Conservation (phyloP, 83 land plant genomes). For the Picea mariana region DNA sequence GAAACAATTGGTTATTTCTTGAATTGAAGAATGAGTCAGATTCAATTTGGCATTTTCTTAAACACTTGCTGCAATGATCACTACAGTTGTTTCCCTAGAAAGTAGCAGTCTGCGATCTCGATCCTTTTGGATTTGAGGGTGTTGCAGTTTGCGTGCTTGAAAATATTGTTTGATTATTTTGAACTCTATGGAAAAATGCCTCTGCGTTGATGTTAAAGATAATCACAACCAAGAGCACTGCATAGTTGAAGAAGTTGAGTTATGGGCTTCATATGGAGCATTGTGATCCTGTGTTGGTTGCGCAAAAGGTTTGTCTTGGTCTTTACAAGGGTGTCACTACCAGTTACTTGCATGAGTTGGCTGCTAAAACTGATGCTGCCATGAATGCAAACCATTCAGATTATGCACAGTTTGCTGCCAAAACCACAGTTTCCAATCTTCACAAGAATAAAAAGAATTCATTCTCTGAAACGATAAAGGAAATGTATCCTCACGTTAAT, state of each 20-base stretch:
- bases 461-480: conserved; percentile 91
- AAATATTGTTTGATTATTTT: no score
- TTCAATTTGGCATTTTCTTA: no score
- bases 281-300: conserved; percentile 50
- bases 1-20: no score
- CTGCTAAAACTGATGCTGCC: conserved; percentile 94
- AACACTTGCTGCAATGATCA: no score
- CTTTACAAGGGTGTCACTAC: conserved; percentile 97
- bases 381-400: conserved; percentile 41
- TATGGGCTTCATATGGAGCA: conserved; percentile 87
- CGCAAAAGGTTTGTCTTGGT: conserved; percentile 95
- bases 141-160: no score
- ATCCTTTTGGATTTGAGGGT: no score
- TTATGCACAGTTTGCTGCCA: conserved; percentile 36
- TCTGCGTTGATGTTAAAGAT: no score
- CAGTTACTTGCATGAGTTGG: conserved; percentile 90
- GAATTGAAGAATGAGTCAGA: no score
- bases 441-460: conserved; percentile 93
- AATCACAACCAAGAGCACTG: conserved; percentile 74
- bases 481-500: conserved; percentile 73
- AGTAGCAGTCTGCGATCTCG: no score
- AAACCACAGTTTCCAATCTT: no score
- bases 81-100: no score
- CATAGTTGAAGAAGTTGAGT: conserved; percentile 96
- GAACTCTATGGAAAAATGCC: no score